Percentiles rank a stretch among this genome's conserved stretches.
Evolutionary conservation across 2,329 filamentous ascomycete species (phyloP).

Genomic region (Stagonosporopsis chrysanthemi): DNA sequence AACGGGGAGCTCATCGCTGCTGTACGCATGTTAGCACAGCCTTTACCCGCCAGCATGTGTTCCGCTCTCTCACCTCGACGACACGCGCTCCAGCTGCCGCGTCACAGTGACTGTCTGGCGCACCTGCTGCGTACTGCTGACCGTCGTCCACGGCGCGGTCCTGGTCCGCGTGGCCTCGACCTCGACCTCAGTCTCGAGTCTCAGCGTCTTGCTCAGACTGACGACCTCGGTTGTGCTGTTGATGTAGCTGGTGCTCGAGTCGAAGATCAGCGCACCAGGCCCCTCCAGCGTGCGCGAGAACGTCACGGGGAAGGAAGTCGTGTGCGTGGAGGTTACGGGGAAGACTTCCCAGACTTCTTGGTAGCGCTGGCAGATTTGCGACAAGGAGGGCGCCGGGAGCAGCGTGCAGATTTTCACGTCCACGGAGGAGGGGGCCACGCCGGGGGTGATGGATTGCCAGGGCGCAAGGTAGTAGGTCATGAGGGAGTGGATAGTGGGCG

Average conservation of each 20-base stretch:
- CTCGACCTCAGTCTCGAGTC: conserved; percentile 47
- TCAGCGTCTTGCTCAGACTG: conserved; percentile 49
- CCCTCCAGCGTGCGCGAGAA: conserved; percentile 50
- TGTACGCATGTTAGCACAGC: not conserved
- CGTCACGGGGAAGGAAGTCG: conserved; percentile 47
- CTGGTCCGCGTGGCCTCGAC: conserved; percentile 44
- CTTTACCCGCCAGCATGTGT: too few species aligned
- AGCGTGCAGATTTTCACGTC: conserved; percentile 53
- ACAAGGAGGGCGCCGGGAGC: conserved; percentile 35
- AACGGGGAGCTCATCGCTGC: too few species aligned
- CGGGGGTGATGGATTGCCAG: conserved; percentile 54
- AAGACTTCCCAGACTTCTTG: conserved; percentile 54
- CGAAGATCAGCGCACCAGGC: conserved; percentile 46
- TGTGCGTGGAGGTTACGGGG: conserved; percentile 48
- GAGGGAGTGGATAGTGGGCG: conserved; percentile 48
- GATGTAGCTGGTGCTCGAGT: conserved; percentile 50
- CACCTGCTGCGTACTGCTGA: not conserved
- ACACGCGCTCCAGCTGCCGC: not conserved
- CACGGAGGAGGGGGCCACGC: conserved; percentile 49
- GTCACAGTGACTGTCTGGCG: conserved; percentile 1
- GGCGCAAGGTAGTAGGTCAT: conserved; percentile 56
- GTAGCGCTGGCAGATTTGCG: conserved; percentile 50
- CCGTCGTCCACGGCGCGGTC: not conserved
- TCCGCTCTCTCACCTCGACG: not conserved
- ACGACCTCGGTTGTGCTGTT: conserved; percentile 50